Evolutionary conservation across 371 early-diverging fungal genomes (phyloP), one percentile per base, ranked within the genome.

Genomic region (Mucor velutinosus): DNA sequence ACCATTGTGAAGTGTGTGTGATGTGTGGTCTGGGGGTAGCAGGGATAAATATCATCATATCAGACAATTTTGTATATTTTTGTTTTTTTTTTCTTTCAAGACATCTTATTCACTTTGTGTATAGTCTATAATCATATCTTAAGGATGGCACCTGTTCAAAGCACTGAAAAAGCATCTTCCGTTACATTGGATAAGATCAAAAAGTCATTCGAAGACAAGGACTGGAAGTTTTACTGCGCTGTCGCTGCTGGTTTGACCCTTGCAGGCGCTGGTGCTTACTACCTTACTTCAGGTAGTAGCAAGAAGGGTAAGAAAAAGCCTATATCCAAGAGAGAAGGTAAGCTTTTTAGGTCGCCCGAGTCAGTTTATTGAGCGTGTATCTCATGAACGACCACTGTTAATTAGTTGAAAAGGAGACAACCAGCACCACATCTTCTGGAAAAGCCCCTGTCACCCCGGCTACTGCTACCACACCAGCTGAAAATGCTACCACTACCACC

Each of bases 201-300:
- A 60, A 83, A 84, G 77, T 86, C 88, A 67, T 77, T 92, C 66
- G 86, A 86, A 69, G 90, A 89, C 72, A 89, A 90, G 69, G 89
- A 89, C 77, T 92, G 93, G 93, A 92, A 90, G 77, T 90, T 91
- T 67, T 90, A 88, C 66, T 87, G 87, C 21, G 89, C 91, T 32
- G 76, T 92, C 19, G 84, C 85, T 53, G 90, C 90, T 37, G 90
- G 90, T 64, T 70, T 86, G 30, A 77, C 87, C 25, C 76, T 84
- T 23, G 91, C 89, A 11, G 89, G 91, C 55, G 84, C 90, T 27
- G 87, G 89, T 66, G 73, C 88, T 60, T 92, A 90, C 72, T 91
- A 87, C 76, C 81, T 89, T 57, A 75, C 89, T 53, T 45, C 51
- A 51, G n/a, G 53, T 23, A 33, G 60, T 12, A 75, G 66, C 56